phyloP scores from a whole-genome alignment of 306 rosid genomes.

The Prinsepia uniflora region DNA sequence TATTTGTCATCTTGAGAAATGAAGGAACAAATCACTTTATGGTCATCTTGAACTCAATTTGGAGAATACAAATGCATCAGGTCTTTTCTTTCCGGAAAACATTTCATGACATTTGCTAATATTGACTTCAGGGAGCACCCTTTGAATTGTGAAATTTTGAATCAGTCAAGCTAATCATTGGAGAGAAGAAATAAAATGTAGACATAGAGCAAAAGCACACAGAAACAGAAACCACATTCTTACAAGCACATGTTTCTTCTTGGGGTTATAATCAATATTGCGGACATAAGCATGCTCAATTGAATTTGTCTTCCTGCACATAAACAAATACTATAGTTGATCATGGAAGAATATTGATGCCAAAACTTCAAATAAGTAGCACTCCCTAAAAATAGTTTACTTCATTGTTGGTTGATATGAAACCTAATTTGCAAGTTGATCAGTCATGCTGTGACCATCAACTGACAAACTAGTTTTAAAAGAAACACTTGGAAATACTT shows the following conservation, averaged over 20 bases:
- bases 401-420: constrained; percentile 4
- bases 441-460: neutral
- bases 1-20: neutral
- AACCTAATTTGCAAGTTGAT: neutral
- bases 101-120: no score
- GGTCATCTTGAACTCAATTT: neutral
- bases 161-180: neutral
- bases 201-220: neutral
- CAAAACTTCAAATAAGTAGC: constrained; percentile 4
- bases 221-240: constrained; percentile 31
- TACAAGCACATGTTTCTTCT: constrained; percentile 75
- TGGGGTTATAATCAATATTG: constrained; percentile 69
- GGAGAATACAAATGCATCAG: neutral
- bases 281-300: constrained; percentile 77
- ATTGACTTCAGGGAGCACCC: neutral
- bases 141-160: neutral
- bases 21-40: neutral
- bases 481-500: neutral
- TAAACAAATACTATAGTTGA: constrained; percentile 15
- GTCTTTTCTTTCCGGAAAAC: no score
- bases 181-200: constrained; percentile 5
- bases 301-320: constrained; percentile 75
- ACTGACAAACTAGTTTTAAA: neutral
- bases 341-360: neutral
- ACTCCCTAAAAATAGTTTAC: constrained; percentile 7